phyloP scores from a whole-genome alignment of 352 stramenopile species.

The Pseudoperonospora humuli region DNA sequence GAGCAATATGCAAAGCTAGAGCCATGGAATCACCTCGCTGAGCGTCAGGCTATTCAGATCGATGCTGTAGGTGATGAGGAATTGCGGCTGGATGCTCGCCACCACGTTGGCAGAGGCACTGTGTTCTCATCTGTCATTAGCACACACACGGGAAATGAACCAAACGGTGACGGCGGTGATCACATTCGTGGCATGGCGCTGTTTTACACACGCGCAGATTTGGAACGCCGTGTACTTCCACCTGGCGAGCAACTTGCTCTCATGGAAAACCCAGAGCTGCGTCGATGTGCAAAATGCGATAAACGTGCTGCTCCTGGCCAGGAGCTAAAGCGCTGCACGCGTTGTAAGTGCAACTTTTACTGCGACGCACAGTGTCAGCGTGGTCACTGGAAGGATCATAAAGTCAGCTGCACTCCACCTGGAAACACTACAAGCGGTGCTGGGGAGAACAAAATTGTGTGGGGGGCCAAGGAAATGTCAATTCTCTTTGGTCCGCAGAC shows the following conservation, averaged over 20 bases:
- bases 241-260: conserved; percentile 56
- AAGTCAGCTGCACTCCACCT: conserved; percentile 60
- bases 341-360: conserved; percentile 83
- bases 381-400: conserved; percentile 79
- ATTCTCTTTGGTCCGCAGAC: conserved; percentile 65
- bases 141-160: conserved; percentile 29
- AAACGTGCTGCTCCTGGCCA: conserved; percentile 49
- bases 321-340: conserved; percentile 76
- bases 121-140: conserved; percentile 73
- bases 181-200: conserved; percentile 71
- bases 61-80: conserved; percentile 54
- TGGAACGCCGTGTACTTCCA: conserved; percentile 67
- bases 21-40: conserved; percentile 57
- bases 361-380: conserved; percentile 65
- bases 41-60: conserved; percentile 76
- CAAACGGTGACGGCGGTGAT: conserved; percentile 26
- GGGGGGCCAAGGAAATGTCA: conserved; percentile 78
- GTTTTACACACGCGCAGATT: conserved; percentile 69
- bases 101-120: conserved; percentile 44
- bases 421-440: conserved; percentile 15
- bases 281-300: conserved; percentile 68
- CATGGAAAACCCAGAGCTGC: conserved; percentile 62
- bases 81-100: conserved; percentile 51
- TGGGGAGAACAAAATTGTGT: conserved; percentile 49
- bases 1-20: conserved; percentile 55